phyloP scores from a whole-genome alignment of 2,329 filamentous ascomycete genomes.

The Alternaria sp. region DNA sequence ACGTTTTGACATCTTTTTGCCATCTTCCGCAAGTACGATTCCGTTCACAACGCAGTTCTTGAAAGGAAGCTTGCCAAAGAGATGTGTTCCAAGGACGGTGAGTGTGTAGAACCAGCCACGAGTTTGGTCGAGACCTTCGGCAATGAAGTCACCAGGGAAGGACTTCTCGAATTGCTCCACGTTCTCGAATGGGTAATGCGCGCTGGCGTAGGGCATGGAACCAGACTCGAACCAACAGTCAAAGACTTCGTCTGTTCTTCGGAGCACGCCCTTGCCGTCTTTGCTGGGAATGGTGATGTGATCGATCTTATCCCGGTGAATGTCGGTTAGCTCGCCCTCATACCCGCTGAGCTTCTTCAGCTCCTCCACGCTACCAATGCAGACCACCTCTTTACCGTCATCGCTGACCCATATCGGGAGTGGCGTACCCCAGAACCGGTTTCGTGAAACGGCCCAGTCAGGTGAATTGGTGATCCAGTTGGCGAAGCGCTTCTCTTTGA shows the following conservation, averaged over 20 bases:
- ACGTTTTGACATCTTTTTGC: constrained; percentile 98
- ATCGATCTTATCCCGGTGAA: constrained; percentile 93
- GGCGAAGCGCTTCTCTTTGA: constrained; percentile 89
- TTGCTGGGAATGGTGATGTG: constrained; percentile 92
- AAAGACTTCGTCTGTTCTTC: constrained; percentile 85
- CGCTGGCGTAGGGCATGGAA: constrained; percentile 91
- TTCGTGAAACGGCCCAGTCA: constrained; percentile 95
- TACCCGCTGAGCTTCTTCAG: constrained; percentile 87
- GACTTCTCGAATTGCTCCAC: constrained; percentile 77
- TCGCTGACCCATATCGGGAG: constrained; percentile 92
- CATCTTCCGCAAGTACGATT: constrained; percentile 90
- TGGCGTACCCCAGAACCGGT: constrained; percentile 94
- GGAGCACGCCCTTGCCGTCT: constrained; percentile 82
- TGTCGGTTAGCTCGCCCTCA: constrained; percentile 78
- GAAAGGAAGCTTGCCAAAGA: constrained; percentile 86
- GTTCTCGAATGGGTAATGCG: constrained; percentile 93
- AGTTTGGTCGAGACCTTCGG: constrained; percentile 91
- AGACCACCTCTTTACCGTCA: constrained; percentile 84
- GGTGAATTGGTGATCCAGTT: constrained; percentile 91
- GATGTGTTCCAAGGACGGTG: constrained; percentile 83
- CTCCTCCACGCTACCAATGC: constrained; percentile 83
- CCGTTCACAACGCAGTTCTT: constrained; percentile 97
- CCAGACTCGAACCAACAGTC: constrained; percentile 98
- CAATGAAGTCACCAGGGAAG: constrained; percentile 93
- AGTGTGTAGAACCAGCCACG: constrained; percentile 97